Evolutionary conservation across 2,329 filamentous ascomycete genomes (phyloP).

Genomic region (Botrytis squamosa): DNA sequence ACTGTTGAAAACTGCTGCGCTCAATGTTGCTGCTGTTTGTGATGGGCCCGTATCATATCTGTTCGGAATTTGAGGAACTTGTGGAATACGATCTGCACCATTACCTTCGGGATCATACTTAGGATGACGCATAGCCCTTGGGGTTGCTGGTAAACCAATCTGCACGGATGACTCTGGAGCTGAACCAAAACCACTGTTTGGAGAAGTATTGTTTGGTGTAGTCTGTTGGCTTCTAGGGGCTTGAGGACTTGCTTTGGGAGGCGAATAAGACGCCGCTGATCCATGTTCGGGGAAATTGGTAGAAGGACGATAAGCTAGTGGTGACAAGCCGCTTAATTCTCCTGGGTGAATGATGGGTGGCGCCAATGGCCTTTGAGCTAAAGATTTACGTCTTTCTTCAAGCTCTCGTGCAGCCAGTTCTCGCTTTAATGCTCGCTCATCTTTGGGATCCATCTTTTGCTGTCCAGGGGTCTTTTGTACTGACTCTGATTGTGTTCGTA

Average conservation of each 20-base stretch:
- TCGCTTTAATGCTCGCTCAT: constrained; percentile 65
- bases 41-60: constrained; percentile 41
- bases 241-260: constrained; percentile 41
- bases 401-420: constrained; percentile 80
- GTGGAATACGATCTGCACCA: constrained; percentile 56
- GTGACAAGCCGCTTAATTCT: constrained; percentile 45
- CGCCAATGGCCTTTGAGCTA: constrained; percentile 76
- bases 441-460: constrained; percentile 53
- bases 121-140: constrained; percentile 82
- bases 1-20: constrained; percentile 25
- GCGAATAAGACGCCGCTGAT: constrained; percentile 29
- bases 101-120: constrained; percentile 62
- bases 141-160: constrained; percentile 84
- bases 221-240: constrained; percentile 64
- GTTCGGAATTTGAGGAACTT: constrained; percentile 52
- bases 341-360: constrained; percentile 77
- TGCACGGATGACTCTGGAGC: constrained; percentile 47
- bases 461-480: constrained; percentile 30
- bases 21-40: constrained; percentile 9
- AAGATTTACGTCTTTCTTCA: constrained; percentile 81
- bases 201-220: constrained; percentile 40
- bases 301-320: constrained; percentile 32
- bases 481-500: constrained; percentile 44
- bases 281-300: constrained; percentile 32
- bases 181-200: constrained; percentile 46